Evolutionary conservation across 495 filamentous ascomycete genomes (phyloP).

Genomic region (Penicillium taxi): DNA sequence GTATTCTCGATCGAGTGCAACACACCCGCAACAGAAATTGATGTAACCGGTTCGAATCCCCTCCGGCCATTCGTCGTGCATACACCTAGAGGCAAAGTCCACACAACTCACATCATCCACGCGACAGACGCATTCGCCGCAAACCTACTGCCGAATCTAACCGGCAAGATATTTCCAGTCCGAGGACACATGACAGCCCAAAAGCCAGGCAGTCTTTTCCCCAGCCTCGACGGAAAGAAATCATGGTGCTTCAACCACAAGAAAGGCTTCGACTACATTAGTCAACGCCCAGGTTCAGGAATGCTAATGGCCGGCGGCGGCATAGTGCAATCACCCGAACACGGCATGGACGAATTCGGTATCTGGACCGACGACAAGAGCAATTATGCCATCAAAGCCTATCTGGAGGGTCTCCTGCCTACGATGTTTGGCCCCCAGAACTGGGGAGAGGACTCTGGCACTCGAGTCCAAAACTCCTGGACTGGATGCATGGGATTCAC

Average conservation of each 20-base stretch:
- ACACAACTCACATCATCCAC: conserved; percentile 54
- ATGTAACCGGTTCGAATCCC: background rate
- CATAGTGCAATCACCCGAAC: conserved; percentile 35
- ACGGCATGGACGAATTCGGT: conserved; percentile 44
- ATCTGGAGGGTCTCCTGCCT: conserved; percentile 23
- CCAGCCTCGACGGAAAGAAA: conserved; percentile 20
- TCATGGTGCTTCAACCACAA: conserved; percentile 43
- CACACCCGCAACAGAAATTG: no score
- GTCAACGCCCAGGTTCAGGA: conserved; percentile 52
- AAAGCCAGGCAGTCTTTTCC: conserved; percentile 39
- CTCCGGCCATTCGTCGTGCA: conserved; percentile 31
- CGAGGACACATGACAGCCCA: conserved; percentile 55
- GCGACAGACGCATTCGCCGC: conserved; percentile 75
- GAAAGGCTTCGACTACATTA: conserved; percentile 71
- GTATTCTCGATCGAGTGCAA: conserved; percentile 45
- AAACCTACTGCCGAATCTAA: conserved; percentile 59
- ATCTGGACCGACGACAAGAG: conserved; percentile 26
- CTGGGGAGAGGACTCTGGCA: no score
- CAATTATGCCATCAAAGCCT: conserved; percentile 24
- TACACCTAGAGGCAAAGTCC: conserved; percentile 56
- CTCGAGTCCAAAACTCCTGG: no score
- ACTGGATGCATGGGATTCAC: no score
- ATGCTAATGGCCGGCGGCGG: conserved; percentile 66
- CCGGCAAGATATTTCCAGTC: conserved; percentile 67
- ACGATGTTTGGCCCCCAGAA: conserved; percentile 25